Base-by-base conservation (phyloP, 257 asterid genomes). In the Fraxinus americana region DNA sequence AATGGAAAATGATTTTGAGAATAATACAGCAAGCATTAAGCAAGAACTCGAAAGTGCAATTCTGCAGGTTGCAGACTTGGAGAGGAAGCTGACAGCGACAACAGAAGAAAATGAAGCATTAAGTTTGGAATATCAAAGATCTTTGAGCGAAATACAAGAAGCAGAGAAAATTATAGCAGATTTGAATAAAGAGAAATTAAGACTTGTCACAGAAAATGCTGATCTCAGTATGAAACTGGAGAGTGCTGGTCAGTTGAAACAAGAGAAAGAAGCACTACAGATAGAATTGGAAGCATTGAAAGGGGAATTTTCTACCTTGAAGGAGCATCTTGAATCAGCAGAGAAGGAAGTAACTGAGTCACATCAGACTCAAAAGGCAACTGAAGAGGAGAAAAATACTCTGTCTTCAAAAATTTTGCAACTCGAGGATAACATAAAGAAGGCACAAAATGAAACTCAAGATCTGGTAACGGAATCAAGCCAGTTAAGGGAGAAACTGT, bases 11-110 rank as follows among this genome's bases (percentile, higher is more conserved):
- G 86, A 80, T 67, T 30, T 30, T 7, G 65, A 84, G 76, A 34
- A 87, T 13, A 82, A 52, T 67, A 45, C 81, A 68, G 82, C 80
- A 66, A 82, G 74, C 73, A 23, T 79, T 78, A 83, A 83, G 84
- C 83, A 85, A 72, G 90, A 91, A 65, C 86, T 91, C 21, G 92
- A 90, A 72, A 75, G 74, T 80, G 93, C 93, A 67, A 88, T 82
- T 80, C 75, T 83, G 19, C 94, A 94, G 84, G 85, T 87, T 74
- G 87, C 79, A 77, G 94, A 87, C 38, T 79, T 90, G 83, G 85
- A 83, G 84, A 76, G 83, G 74, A 88, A 85, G 89, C 75, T 91
- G 89, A 76, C 79, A 9, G 68, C 74, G 73, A 78, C 89, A 25
- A 5, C 25, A 21, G 90, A 82, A 43, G 98, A 90, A 77, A 94